These are phyloP conservation scores for Sporothrix variecibatus DNA, from an alignment of 2,329 filamentous ascomycete genomes.

Conservation along the genomic window DNA sequence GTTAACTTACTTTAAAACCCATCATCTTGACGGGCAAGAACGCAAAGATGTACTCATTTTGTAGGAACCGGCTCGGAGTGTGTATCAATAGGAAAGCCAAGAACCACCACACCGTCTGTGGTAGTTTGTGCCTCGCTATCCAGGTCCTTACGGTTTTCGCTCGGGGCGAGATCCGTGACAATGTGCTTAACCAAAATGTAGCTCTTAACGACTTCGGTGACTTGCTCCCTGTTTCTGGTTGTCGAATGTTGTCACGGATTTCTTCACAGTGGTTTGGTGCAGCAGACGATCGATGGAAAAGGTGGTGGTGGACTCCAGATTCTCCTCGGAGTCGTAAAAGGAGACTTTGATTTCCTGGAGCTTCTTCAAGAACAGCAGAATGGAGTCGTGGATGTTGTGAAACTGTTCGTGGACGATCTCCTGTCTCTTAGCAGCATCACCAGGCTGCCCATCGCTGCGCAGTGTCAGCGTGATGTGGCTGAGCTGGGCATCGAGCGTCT, in stretches of 20 bases:
- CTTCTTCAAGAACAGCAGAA: conserved; percentile 48
- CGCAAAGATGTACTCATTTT: conserved; percentile 47
- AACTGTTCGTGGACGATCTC: conserved; percentile 39
- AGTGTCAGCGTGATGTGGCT: conserved; percentile 46
- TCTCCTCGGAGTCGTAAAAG: conserved; percentile 35
- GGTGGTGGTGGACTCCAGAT: no score
- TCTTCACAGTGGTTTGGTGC: no score
- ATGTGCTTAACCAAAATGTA: conserved; percentile 38
- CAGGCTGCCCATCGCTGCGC: conserved; percentile 35
- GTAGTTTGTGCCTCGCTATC: conserved; percentile 32
- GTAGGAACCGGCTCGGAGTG: conserved; percentile 39
- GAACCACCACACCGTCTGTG: conserved; percentile 43
- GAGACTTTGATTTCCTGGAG: conserved; percentile 39
- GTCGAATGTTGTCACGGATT: neutral
- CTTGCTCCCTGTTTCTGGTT: neutral
- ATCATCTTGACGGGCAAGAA: conserved; percentile 48
- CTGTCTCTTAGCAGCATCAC: conserved; percentile 27
- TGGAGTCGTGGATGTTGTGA: conserved; percentile 41
- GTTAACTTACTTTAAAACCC: conserved; percentile 42
- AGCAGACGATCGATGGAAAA: neutral
- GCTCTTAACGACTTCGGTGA: conserved; percentile 21
- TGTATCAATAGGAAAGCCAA: conserved; percentile 49
- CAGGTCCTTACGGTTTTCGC: conserved; percentile 41
- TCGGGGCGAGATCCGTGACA: conserved; percentile 37
- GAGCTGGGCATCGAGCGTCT: conserved; percentile 24